Base-by-base conservation (phyloP, 805 yeast species). In the Candida khao-thaluensis region DNA sequence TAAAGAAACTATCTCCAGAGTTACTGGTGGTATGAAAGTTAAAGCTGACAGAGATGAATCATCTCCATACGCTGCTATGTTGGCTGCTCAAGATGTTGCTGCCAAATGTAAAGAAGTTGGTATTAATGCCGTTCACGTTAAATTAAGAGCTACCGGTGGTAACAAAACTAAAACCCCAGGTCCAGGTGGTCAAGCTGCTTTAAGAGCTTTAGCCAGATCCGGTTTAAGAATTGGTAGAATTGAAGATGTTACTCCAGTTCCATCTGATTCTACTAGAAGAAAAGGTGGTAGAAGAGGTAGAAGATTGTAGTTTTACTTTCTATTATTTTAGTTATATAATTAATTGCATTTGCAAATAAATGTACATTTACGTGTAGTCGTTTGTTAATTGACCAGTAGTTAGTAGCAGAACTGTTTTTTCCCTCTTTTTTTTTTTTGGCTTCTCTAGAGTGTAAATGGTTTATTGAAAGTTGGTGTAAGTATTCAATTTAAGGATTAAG, bases 221-320 rank as follows among this genome's bases (percentile, higher is more conserved):
- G 99, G 99, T 73, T 81, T 93, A 76, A 90, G 95, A 84, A 93
- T 93, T 59, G 99, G 99, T 66, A 89, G 99, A 79, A 93, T 93
- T 63, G 99, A 95, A 82, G 99, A 93, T 75, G 99, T 93, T 60
- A 93, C 99, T 61, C 99, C 99, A 75, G 90, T 93, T 65, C 99
- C 99, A 75, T 93, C 99, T 60, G 99, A 93, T 77, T 90, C 98
- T 66, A 95, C 99, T 75, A 93, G 99, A 85, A 87, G 91, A 88
- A 95, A 93, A 95, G 99, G 99, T 88, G 99, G 99, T 87, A 93
- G 99, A 82, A 90, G 99, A 84, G 99, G 99, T 91, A 91, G 99
- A 85, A 89, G 99, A 86, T 85, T 90, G 77, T 87, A 75, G 76
- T 59, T 31, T 21, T 21, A 31, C 35, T 18, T 31, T 22, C 59